Evolutionary conservation across 176 grass and related monocot species (phyloP).

Genomic region (Calamus simplicifolius): DNA sequence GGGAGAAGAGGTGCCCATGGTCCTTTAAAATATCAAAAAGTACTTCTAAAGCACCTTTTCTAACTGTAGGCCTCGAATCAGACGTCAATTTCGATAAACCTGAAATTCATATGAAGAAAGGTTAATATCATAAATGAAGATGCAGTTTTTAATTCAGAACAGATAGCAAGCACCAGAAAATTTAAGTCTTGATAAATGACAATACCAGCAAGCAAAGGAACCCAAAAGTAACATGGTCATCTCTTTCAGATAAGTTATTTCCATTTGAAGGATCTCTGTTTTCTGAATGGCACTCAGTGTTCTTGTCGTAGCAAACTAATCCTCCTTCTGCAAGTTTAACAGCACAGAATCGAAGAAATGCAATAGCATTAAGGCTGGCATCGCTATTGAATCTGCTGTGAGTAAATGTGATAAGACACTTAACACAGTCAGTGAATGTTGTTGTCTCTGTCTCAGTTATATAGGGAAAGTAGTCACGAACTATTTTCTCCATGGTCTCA

Average conservation of each 20-base stretch:
- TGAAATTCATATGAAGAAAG: constrained; percentile 24
- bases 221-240: constrained; percentile 89
- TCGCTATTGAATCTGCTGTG: constrained; percentile 92
- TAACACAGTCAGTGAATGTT: constrained; percentile 88
- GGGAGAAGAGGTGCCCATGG: constrained; percentile 81
- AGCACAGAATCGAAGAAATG: constrained; percentile 92
- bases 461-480: constrained; percentile 87
- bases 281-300: constrained; percentile 18
- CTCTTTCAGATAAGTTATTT: constrained; percentile 44
- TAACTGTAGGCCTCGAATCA: constrained; percentile 80
- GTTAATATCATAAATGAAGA: constrained; percentile 13
- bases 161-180: constrained; percentile 5
- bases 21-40: constrained; percentile 95
- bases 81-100: constrained; percentile 85
- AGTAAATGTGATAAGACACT: constrained; percentile 91
- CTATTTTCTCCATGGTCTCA: constrained; percentile 94
- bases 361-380: constrained; percentile 90
- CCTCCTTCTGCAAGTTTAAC: constrained; percentile 90
- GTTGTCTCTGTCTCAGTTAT: constrained; percentile 96
- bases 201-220: constrained; percentile 82
- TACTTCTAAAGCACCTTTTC: constrained; percentile 94
- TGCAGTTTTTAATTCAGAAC: constrained; percentile 12
- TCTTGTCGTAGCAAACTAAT: constrained; percentile 52
- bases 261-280: constrained; percentile 40
- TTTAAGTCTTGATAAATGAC: constrained; percentile 7